Conservation (phyloP, 345 rosid genomes). For the Rhodamnia argentea region DNA sequence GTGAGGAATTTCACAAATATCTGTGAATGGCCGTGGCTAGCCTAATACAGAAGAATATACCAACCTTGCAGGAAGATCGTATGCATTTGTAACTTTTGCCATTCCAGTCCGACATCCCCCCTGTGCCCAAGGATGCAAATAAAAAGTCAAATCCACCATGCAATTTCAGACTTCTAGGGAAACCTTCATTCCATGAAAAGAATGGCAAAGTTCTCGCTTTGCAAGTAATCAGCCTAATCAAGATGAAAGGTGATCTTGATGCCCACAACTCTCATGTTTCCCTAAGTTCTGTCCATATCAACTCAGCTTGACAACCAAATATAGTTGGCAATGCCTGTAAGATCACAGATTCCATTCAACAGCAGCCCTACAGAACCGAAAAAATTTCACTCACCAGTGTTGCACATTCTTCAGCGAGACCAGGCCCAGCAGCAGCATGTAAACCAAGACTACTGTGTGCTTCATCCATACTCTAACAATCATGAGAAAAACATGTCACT, state of each 20-base stretch:
- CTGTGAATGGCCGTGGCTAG: neutral
- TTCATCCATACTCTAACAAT: slow-evolving; percentile 78
- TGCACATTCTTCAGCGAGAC: slow-evolving; percentile 92
- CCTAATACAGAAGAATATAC: slow-evolving; percentile 7
- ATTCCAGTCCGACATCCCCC: slow-evolving; percentile 99
- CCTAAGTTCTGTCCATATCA: neutral
- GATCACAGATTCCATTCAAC: neutral
- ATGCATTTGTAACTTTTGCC: slow-evolving; percentile 95
- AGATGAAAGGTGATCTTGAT: neutral
- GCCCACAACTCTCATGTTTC: neutral
- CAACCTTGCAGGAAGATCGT: slow-evolving; percentile 96
- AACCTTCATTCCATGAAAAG: neutral
- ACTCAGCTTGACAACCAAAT: neutral
- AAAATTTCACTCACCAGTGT: slow-evolving; percentile 42
- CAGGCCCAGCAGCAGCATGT: slow-evolving; percentile 97
- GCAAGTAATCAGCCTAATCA: neutral
- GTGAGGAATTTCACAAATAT: neutral
- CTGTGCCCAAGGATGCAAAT: slow-evolving; percentile 26
- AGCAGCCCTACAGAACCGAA: neutral
- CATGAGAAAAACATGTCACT: slow-evolving; percentile 1
- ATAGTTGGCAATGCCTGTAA: neutral
- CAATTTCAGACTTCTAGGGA: neutral
- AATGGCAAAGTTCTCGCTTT: neutral
- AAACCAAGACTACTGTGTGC: slow-evolving; percentile 93
- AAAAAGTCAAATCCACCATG: neutral